Conservation (phyloP, 192 early-diverging fungal genomes). For the Spizellomyces sp. region DNA sequence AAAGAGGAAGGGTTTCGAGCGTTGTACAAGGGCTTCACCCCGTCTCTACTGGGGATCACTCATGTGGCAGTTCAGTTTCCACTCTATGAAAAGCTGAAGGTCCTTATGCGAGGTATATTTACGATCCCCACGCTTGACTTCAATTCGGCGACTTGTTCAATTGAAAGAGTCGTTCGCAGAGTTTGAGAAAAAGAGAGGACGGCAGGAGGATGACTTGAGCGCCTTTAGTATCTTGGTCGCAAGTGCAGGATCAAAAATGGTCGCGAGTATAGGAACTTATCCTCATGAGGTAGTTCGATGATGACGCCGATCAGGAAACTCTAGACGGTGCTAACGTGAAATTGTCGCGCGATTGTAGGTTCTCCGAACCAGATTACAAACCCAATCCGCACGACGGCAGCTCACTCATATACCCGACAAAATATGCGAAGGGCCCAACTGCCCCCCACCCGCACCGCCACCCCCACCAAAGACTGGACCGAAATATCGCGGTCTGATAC, state of each 20-base stretch:
- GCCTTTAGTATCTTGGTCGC: conserved; percentile 72
- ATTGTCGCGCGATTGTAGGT: conserved; percentile 43
- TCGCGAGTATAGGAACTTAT: conserved; percentile 86
- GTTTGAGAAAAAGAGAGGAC: conserved; percentile 4
- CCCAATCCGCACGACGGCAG: conserved; percentile 55
- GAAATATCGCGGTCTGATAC: conserved; percentile 82
- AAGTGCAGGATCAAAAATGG: conserved; percentile 84
- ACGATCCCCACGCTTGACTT: background rate
- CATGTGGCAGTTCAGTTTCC: conserved; percentile 97
- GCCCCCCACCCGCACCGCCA: conserved; percentile 13
- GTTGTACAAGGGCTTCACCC: conserved; percentile 91
- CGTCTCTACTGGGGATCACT: conserved; percentile 86
- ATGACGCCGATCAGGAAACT: background rate
- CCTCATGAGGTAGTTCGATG: conserved; percentile 82
- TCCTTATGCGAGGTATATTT: conserved; percentile 27
- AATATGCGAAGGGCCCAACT: conserved; percentile 24
- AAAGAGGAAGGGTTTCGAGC: conserved; percentile 75
- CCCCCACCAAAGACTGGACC: conserved; percentile 10
- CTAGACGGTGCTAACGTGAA: background rate
- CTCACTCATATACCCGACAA: conserved; percentile 53
- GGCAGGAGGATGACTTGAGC: conserved; percentile 27
- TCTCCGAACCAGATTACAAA: conserved; percentile 91
- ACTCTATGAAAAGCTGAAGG: conserved; percentile 89
- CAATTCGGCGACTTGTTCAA: background rate
- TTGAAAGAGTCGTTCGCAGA: conserved; percentile 1